Evolutionary conservation across 2,329 filamentous ascomycete species (phyloP), one percentile per base, ranked within the genome.

Genomic region (Eutypella sp.): DNA sequence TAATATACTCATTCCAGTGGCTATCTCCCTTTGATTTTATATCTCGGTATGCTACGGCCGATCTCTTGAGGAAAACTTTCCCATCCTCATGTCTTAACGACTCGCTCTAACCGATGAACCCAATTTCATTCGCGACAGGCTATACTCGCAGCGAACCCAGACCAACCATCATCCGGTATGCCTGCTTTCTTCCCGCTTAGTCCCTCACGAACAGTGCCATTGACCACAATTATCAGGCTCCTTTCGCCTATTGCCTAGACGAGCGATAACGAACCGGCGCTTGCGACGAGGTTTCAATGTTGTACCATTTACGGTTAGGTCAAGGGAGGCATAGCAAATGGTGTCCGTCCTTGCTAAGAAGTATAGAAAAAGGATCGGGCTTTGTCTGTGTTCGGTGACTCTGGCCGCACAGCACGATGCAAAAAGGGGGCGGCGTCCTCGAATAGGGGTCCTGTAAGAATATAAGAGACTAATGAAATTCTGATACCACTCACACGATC

Each of bases 11-110:
- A n/a, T 44, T 23, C 43, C 60, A 95, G 89, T 77, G 93, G 93
- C 68, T 99, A 97, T 71, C 82, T 99, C 48, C 93, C 93, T 60
- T 72, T 99, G 69, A 95, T 99, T 67, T 80, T 99, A 69, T 99
- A 97, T 71, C 85, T 99, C 61, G 93, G 89, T 93, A 84, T 62
- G 71, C 48, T 48, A 27, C 53, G 40, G 52, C 48, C 44, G 36
- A 42, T 23, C 44, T 44, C 8, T 44, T n/a, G n/a, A 39, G 13
- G 9, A 39, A 13, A 37, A 40, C 40, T 38, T 51, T 25, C 49
- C 44, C 24, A 23, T 18, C 15, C 38, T 10, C 33, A 19, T 15
- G 24, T 37, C 36, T 25, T 34, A 29, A 41, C 42, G 39, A 41
- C 29, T 19, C 23, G 40, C 40, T 37, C 47, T 38, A 18, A 47